Conservation (phyloP, 2,329 filamentous ascomycete genomes). For the Bipolaris victoriae region DNA sequence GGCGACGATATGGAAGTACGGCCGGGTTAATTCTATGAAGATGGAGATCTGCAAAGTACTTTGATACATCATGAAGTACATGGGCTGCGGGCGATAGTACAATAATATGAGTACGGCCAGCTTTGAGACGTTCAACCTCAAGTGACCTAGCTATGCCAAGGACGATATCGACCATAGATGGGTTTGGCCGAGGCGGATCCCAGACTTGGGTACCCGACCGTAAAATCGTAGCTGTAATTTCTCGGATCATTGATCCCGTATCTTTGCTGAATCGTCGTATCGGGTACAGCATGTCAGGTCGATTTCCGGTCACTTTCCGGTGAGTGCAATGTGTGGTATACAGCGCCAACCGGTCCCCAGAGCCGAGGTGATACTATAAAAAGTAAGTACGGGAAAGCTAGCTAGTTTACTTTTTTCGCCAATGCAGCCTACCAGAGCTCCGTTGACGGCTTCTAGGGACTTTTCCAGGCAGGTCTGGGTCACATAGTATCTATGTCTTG, state of each 20-base stretch:
- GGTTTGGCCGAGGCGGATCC: slow-evolving; percentile 39
- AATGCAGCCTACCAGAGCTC: slow-evolving; percentile 16
- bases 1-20: slow-evolving; percentile 27
- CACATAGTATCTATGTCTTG: slow-evolving; percentile 34
- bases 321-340: slow-evolving; percentile 44
- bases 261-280: slow-evolving; percentile 22
- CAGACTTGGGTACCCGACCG: slow-evolving; percentile 31
- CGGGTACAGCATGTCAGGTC: slow-evolving; percentile 34
- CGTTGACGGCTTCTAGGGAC: slow-evolving; percentile 26
- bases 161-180: slow-evolving; percentile 36
- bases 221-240: slow-evolving; percentile 27
- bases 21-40: slow-evolving; percentile 41
- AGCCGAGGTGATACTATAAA: slow-evolving; percentile 22
- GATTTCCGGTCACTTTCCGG: slow-evolving; percentile 31
- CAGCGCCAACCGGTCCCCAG: slow-evolving; percentile 36
- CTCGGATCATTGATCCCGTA: slow-evolving; percentile 23
- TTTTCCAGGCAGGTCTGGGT: slow-evolving; percentile 32
- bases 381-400: slow-evolving; percentile 2
- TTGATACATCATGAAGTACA: slow-evolving; percentile 32
- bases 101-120: slow-evolving; percentile 34
- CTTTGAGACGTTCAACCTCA: slow-evolving; percentile 17
- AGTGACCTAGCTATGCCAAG: slow-evolving; percentile 33
- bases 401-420: not conserved
- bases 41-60: slow-evolving; percentile 25
- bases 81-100: slow-evolving; percentile 34